Evolutionary conservation across 345 rosid genomes (phyloP), one percentile per base, ranked within the genome.

Genomic region (Aethionema arabicum): DNA sequence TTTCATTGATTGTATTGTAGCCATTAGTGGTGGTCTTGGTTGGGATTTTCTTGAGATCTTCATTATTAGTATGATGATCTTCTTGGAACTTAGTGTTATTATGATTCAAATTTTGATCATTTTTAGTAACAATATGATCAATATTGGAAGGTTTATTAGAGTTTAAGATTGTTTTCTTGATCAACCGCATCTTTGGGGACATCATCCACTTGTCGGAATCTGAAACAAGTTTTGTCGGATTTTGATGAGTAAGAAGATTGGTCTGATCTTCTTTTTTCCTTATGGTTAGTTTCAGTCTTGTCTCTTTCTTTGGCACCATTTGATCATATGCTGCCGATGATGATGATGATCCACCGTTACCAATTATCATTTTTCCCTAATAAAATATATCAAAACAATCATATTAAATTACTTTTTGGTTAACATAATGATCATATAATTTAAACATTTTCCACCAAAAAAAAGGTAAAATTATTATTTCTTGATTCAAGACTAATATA

Each of bases 121-220:
- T 37, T 32, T 49, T 54, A 38, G 36, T 43, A 44, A 4, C 38
- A 48, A 11, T 49, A 11, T 59, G 61, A 65, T 72, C 61, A 32
- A 21, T 21, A 21, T 0, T 52, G 33, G 52, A 46, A 12, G 59
- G 58, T 21, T 56, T 63, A 32, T 57, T 53, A 21, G 27, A 21
- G 68, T 67, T 72, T 36, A 79, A 74, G 70, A 79, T 79, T 82
- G 86, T 83, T 82, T 85, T 88, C 85, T 73, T 86, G 82, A 79
- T 74, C 73, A 86, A 62, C 83, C 95, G 85, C 90, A 83, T 77
- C 83, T 88, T 91, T 59, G 98, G 84, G 68, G 98, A 75, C 81
- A 81, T 79, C 83, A 81, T 72, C 98, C 95, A 88, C 78, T 84
- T 88, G 32, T 64, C 77, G 6, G 88, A 80, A 16, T 47, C 55